These are phyloP conservation scores for Zalaria sp. DNA, from an alignment of 2,329 filamentous ascomycete genomes.

Conservation along the genomic window DNA sequence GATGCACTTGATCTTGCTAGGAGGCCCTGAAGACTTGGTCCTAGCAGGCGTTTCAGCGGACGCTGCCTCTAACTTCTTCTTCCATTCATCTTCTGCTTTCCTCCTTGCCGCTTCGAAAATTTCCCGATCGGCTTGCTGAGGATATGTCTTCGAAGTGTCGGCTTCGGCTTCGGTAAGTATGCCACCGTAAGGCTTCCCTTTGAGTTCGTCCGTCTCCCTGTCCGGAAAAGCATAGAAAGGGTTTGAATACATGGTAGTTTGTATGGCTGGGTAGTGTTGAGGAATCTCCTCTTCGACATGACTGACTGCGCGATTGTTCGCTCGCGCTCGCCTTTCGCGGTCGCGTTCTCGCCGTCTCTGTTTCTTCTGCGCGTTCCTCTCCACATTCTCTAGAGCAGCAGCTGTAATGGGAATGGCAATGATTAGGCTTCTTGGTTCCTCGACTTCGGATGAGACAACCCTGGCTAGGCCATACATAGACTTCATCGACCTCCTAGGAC, in stretches of 20 bases:
- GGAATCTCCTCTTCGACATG: slow-evolving; percentile 23
- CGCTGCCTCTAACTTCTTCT: slow-evolving; percentile 50
- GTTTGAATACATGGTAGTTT: slow-evolving; percentile 51
- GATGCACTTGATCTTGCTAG: slow-evolving; percentile 96
- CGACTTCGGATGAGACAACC: slow-evolving; percentile 14
- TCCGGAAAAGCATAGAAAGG: slow-evolving; percentile 84
- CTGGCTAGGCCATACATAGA: slow-evolving; percentile 18
- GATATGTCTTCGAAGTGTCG: slow-evolving; percentile 80
- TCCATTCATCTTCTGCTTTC: slow-evolving; percentile 86
- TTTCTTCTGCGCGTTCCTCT: slow-evolving; percentile 36
- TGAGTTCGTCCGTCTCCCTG: slow-evolving; percentile 74
- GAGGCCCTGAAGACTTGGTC: slow-evolving; percentile 62
- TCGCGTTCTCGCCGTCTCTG: slow-evolving; percentile 32
- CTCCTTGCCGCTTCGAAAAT: slow-evolving; percentile 83
- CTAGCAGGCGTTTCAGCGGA: slow-evolving; percentile 43
- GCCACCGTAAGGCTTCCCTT: slow-evolving; percentile 89
- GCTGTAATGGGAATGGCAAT: slow-evolving; percentile 30
- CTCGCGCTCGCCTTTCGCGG: slow-evolving; percentile 18
- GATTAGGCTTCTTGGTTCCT: slow-evolving; percentile 32
- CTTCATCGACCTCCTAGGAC: slow-evolving; percentile 17
- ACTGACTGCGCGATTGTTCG: neutral
- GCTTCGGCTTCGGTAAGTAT: slow-evolving; percentile 81
- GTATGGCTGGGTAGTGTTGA: slow-evolving; percentile 45
- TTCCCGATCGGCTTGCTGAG: slow-evolving; percentile 63
- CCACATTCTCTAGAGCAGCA: slow-evolving; percentile 20